Evolutionary conservation across 116 monocot genomes (phyloP), one percentile per base, ranked within the genome.

Genomic region (Phalaenopsis hybrid): DNA sequence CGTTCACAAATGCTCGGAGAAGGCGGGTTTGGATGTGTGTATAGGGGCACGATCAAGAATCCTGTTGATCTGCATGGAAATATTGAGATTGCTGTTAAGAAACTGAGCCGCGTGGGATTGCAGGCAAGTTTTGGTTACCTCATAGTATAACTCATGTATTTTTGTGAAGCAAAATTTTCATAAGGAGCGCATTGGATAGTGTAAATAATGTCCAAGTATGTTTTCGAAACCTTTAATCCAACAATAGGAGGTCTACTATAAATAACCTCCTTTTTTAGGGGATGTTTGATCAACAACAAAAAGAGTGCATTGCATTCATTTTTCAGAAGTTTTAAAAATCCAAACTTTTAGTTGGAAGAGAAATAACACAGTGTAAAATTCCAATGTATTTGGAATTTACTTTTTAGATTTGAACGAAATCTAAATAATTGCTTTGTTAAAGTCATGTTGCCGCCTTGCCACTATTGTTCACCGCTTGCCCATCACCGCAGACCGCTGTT

Each of bases 1-100:
- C 78, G 82, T 37, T 79, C 86, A 10, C 51, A 79, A 21, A 79
- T 86, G 82, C 74, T 86, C 43, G 86, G 86, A 75, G 86, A 86
- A 65, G 86, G 86, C 7, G 86, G 86, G 0, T 86, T 86, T 79
- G 86, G 86, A 61, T 86, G 82, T 58, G 86, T 86, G 13, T 86
- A 86, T 78, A 82, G 61, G 43, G 86, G 86, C 34, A 79, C 79
- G 15, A 82, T 86, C 20, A 82, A 79, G 79, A 76, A 51, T 79
- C 44, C 49, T 17, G 75, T 79, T 12, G 82, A 76, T 63, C 63
- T 79, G 11, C 57, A 61, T 79, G 43, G 20, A 31, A 86, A 75
- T 65, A 13, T 86, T 12, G 86, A 86, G 33, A 82, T 86, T 75
- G 86, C 86, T 41, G 79, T 86, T 51, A 86, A 86, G 49, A 82